A percentile compares a stretch with the other conserved stretches of the same genome.
phyloP scores from a whole-genome alignment of 257 asterid species.

The Striga asiatica region DNA sequence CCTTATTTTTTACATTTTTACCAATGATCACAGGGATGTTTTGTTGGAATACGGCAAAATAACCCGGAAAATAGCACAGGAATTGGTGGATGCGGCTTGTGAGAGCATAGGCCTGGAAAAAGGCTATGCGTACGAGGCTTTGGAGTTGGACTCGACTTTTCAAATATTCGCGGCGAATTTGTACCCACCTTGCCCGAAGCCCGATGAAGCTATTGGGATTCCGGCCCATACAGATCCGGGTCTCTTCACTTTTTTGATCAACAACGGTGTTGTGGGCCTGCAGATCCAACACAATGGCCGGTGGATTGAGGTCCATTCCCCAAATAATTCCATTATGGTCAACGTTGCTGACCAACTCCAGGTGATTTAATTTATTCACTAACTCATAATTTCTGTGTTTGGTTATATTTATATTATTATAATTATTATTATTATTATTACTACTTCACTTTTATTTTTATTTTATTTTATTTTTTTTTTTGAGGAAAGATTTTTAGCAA shows the following conservation, averaged over 20 bases:
- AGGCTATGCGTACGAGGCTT: conserved; percentile 4
- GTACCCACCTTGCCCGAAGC: conserved; percentile 38
- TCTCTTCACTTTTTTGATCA: conserved; percentile 23
- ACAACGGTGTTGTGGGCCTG: conserved; percentile 29
- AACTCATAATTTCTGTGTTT: no score
- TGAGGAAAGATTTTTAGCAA: conserved; percentile 19
- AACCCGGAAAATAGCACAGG: conserved; percentile 10
- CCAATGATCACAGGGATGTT: conserved; percentile 25
- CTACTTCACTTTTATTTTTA: no score
- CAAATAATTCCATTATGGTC: conserved; percentile 22
- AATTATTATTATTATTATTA: no score
- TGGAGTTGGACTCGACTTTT: conserved; percentile 25
- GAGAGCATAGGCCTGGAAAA: conserved; percentile 11
- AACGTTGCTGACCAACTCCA: conserved; percentile 27
- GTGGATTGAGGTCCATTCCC: conserved; percentile 28
- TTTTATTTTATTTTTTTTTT: neutral
- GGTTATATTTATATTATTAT: no score
- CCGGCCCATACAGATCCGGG: conserved; percentile 38
- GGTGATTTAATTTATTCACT: conserved; percentile 10
- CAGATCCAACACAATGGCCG: conserved; percentile 23
- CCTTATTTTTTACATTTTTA: no score
- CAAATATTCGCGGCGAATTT: conserved; percentile 27
- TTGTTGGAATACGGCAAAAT: conserved; percentile 16
- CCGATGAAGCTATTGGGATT: conserved; percentile 33
- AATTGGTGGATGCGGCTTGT: conserved; percentile 12